Percentiles rank a stretch among this genome's conserved stretches.
Evolutionary conservation across 805 yeast species (phyloP).

Genomic region (Pichia phayaonensis): DNA sequence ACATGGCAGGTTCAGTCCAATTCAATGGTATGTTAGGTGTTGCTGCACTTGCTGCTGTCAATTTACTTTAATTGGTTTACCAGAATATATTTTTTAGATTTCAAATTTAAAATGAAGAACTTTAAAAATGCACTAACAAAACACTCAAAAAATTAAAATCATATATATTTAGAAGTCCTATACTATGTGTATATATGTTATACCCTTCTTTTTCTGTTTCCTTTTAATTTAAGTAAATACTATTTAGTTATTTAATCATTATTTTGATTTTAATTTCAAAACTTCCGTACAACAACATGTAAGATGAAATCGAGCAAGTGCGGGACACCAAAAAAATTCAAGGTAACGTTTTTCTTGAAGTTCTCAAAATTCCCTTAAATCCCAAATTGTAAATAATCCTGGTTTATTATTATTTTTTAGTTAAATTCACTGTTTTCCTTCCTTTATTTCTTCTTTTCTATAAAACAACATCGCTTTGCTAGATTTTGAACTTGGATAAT

Average conservation of each 20-base stretch:
- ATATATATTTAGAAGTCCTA: not conserved
- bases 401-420: not conserved
- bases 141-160: not conserved
- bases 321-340: not conserved
- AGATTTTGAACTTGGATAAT: conserved; percentile 8
- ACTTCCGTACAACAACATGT: no score
- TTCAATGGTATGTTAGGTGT: conserved; percentile 24
- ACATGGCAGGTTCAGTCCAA: conserved; percentile 22
- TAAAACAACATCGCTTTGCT: conserved; percentile 3
- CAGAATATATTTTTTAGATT: not conserved
- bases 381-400: not conserved
- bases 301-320: no score
- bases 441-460: not conserved
- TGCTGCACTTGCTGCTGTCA: conserved; percentile 17
- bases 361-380: not conserved
- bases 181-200: not conserved
- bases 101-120: not conserved
- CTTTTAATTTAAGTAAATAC: not conserved
- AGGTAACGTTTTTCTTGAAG: not conserved
- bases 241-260: not conserved
- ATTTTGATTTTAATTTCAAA: not conserved
- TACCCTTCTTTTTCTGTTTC: not conserved
- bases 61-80: conserved; percentile 10
- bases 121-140: not conserved
- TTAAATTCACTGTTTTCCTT: not conserved